phyloP scores from a whole-genome alignment of 192 early-diverging fungal species.

The Coemansia umbellata region DNA sequence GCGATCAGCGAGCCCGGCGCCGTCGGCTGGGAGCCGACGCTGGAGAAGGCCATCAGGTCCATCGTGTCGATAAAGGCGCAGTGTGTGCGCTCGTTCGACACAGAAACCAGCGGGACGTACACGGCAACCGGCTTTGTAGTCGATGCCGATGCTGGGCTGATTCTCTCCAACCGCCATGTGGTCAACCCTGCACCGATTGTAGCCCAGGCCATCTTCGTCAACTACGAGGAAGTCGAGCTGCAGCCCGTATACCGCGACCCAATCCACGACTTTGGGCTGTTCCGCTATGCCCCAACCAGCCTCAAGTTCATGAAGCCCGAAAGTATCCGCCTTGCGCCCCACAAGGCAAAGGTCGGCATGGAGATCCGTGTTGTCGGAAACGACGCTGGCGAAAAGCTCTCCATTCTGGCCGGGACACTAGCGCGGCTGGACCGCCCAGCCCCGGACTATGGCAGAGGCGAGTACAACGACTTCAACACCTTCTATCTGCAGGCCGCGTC shows the following conservation, averaged over 20 bases:
- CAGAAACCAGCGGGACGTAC: constrained; percentile 68
- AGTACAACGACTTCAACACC: constrained; percentile 82
- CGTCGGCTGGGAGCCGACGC: constrained; percentile 63
- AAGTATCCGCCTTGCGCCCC: constrained; percentile 58
- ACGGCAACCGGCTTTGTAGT: constrained; percentile 76
- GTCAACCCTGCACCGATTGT: constrained; percentile 69
- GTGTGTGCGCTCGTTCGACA: constrained; percentile 75
- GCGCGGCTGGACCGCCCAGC: constrained; percentile 71
- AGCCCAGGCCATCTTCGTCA: constrained; percentile 66
- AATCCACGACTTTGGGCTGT: constrained; percentile 80
- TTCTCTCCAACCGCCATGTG: constrained; percentile 77
- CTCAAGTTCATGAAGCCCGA: constrained; percentile 30
- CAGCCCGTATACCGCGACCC: constrained; percentile 75
- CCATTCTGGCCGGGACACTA: constrained; percentile 71
- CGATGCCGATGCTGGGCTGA: constrained; percentile 65
- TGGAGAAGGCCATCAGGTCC: constrained; percentile 69
- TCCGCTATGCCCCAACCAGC: constrained; percentile 66
- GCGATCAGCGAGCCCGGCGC: constrained; percentile 4
- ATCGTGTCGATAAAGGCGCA: constrained; percentile 75
- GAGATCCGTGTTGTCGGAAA: constrained; percentile 79
- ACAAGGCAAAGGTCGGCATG: constrained; percentile 68
- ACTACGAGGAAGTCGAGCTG: constrained; percentile 76
- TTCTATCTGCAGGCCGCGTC: constrained; percentile 80
- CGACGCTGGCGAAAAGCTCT: constrained; percentile 77
- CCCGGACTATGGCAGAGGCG: constrained; percentile 68